These are phyloP conservation scores for Plantago elongata DNA, from an alignment of 257 asterid genomes.

Conservation along the genomic window DNA sequence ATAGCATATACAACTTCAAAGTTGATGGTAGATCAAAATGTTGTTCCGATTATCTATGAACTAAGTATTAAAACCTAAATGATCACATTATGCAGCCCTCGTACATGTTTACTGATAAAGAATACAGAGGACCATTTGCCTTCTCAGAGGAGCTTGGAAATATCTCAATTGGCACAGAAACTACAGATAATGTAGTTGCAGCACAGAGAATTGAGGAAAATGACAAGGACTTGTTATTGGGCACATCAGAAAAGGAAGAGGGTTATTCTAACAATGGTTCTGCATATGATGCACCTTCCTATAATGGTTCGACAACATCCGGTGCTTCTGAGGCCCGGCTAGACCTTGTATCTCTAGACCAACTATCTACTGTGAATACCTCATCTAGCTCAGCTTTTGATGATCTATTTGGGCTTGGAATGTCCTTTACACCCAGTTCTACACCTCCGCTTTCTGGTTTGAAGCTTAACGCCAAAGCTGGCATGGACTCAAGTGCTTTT, in stretches of 20 bases:
- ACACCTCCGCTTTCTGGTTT: conserved; percentile 49
- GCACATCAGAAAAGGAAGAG: conserved; percentile 85
- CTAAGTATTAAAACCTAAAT: neutral
- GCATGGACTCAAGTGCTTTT: conserved; percentile 60
- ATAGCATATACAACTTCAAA: neutral
- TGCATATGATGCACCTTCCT: conserved; percentile 70
- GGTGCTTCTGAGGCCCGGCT: conserved; percentile 37
- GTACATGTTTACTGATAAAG: conserved; percentile 96
- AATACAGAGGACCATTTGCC: conserved; percentile 92
- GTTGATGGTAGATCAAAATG: neutral
- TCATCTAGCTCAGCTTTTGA: conserved; percentile 66
- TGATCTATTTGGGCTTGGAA: conserved; percentile 82
- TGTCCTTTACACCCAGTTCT: conserved; percentile 45
- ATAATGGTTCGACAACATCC: conserved; percentile 39
- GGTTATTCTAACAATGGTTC: conserved; percentile 58
- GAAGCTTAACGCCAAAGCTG: conserved; percentile 70
- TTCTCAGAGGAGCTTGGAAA: conserved; percentile 82
- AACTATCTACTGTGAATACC: conserved; percentile 38
- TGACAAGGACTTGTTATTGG: conserved; percentile 78
- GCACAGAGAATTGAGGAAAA: conserved; percentile 82
- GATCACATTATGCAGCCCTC: conserved; percentile 69
- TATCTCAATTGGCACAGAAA: conserved; percentile 57
- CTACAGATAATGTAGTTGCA: conserved; percentile 44
- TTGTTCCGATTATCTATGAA: too few relatives aligned
- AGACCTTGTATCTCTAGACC: conserved; percentile 77